A percentile compares a stretch with the other conserved stretches of the same genome.
These are phyloP conservation scores for Serendipita vermifera DNA, from an alignment of 768 basidiomycete genomes.

Conservation along the genomic window DNA sequence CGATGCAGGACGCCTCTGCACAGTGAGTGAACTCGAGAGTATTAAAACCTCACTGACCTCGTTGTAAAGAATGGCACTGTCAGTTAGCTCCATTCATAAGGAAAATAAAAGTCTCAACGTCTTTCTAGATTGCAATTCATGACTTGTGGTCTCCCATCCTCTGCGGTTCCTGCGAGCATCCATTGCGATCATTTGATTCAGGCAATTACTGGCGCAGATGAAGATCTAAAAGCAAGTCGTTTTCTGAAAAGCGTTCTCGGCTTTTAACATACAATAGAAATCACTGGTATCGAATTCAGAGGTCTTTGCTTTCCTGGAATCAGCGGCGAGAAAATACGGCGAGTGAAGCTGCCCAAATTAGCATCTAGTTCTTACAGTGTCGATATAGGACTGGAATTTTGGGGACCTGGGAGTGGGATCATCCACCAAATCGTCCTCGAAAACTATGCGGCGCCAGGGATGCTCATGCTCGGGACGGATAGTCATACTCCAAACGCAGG, in stretches of 20 bases:
- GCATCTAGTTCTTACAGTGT: neutral
- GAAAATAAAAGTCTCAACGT: conserved; percentile 9
- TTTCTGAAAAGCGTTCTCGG: neutral
- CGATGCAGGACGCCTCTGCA: conserved; percentile 91
- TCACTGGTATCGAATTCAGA: conserved; percentile 86
- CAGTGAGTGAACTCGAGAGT: too few species aligned
- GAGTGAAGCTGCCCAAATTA: neutral
- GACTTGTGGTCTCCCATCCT: conserved; percentile 77
- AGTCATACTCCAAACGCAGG: conserved; percentile 98
- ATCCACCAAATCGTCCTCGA: conserved; percentile 98
- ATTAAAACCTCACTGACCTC: conserved; percentile 7
- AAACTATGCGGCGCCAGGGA: conserved; percentile 91
- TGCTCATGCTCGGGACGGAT: conserved; percentile 72
- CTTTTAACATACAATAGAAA: conserved; percentile 31
- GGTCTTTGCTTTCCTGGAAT: conserved; percentile 94
- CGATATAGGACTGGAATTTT: conserved; percentile 73
- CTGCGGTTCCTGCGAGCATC: conserved; percentile 81
- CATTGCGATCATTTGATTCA: conserved; percentile 98
- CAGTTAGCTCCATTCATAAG: conserved; percentile 21
- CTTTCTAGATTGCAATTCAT: conserved; percentile 81
- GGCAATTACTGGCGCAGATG: conserved; percentile 74
- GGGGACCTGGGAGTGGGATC: conserved; percentile 59
- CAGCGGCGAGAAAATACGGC: conserved; percentile 72
- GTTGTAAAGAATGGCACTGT: conserved; percentile 64
- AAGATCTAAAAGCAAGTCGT: conserved; percentile 59